Evolutionary conservation across 2,329 filamentous ascomycete genomes (phyloP).

Genomic region (Ophiostoma novo-ulmi): DNA sequence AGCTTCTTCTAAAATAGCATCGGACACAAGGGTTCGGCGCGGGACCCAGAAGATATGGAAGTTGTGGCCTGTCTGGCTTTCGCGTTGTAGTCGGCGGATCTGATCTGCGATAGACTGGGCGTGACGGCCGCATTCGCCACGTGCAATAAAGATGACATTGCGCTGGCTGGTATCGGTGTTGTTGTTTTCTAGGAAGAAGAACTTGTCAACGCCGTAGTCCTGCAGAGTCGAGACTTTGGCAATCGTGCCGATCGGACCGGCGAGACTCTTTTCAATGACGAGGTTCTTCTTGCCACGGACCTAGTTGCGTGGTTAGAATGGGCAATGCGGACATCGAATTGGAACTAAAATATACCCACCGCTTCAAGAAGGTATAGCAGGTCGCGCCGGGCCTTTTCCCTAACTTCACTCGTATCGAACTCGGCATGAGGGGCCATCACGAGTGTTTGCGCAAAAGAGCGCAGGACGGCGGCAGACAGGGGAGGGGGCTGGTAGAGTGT

Average conservation of each 20-base stretch:
- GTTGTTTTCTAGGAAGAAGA: constrained; percentile 92
- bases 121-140: constrained; percentile 81
- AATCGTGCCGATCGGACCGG: constrained; percentile 82
- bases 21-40: constrained; percentile 82
- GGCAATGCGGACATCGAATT: background rate
- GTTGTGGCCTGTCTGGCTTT: constrained; percentile 86
- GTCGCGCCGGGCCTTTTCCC: constrained; percentile 78
- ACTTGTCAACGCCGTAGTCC: constrained; percentile 96
- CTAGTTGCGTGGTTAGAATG: constrained; percentile 43
- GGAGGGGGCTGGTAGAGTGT: background rate
- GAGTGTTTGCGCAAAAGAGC: constrained; percentile 29
- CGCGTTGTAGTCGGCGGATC: constrained; percentile 81
- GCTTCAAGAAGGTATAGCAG: constrained; percentile 87
- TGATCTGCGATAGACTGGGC: constrained; percentile 85
- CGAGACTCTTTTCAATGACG: constrained; percentile 83
- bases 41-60: constrained; percentile 97
- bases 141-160: constrained; percentile 89
- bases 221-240: constrained; percentile 94
- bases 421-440: constrained; percentile 64
- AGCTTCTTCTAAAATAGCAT: constrained; percentile 85
- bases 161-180: constrained; percentile 92
- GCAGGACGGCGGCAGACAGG: background rate
- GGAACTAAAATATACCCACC: constrained; percentile 57
- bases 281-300: constrained; percentile 98
- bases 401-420: constrained; percentile 71